Base-by-base conservation (phyloP, 2,329 filamentous ascomycete species). In the Colletotrichum truncatum region DNA sequence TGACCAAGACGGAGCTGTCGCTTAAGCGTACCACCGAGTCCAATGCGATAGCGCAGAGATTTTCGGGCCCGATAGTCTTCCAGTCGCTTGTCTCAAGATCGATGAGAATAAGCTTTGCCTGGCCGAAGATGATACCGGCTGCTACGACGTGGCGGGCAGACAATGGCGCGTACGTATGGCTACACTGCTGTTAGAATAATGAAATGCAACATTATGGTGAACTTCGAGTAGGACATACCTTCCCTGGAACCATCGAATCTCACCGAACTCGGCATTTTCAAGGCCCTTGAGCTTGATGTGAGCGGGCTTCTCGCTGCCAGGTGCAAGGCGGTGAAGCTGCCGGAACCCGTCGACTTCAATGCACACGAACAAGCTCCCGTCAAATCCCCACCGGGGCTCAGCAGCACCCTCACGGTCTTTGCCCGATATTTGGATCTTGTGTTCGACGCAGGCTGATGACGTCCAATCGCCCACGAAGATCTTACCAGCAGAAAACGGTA, bases 381-480 rank as follows among this genome's bases (percentile, higher is more conserved):
- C 82, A 0, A 76, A 72, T 3, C 79, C 78, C 85, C 85, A 87
- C 68, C 80, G 78, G 6, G 84, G 83, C 68, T 87, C 84, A 11
- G 77, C 78, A 18, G 84, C 77, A 34, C 82, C 82, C 54, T 84
- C 79, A 1, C 72, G 70, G 4, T 76, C 70, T 0, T 75, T 71
- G 1, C 84, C 84, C 11, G 82, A 79, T n/a, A 87, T 66, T 1
- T 77, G 67, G 0, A 64, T 74, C 3, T 69, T 41, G 14, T 78
- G 75, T 4, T 68, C 68, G 9, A 83, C 55, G 3, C 70, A 70
- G 0, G 74, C 76, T 43, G 75, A 70, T 1, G 54, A 54, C 11
- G 73, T 48, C 78, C 82, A 86, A 7, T 79, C 75, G 0, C 80
- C 83, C 46, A 77, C 69, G 68, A 78, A 80, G 2, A 87, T 70